Evolutionary conservation across 176 grass and related monocot genomes (phyloP).

Genomic region (Avena insularis): DNA sequence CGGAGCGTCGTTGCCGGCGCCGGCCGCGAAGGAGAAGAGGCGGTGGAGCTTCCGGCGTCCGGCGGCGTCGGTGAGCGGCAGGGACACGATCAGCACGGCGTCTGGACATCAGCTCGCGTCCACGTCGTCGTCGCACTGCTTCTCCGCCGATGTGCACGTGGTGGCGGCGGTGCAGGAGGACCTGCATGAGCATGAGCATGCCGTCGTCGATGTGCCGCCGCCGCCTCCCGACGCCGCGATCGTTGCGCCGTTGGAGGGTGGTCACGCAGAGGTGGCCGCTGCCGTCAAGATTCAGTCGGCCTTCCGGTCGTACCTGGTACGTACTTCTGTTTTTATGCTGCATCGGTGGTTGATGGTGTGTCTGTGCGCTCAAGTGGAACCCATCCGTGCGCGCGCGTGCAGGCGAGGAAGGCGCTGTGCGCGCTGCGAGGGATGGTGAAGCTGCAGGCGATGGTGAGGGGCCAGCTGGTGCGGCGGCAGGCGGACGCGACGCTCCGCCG

Average conservation of each 20-base stretch:
- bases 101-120: conserved; percentile 31
- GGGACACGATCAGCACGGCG: conserved; percentile 1
- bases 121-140: conserved; percentile 50
- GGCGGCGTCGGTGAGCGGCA: conserved; percentile 16
- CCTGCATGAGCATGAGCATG: conserved; percentile 2
- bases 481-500: conserved; percentile 62
- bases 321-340: neutral
- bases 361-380: neutral
- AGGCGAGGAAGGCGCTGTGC: conserved; percentile 82
- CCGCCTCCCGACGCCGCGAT: neutral
- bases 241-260: neutral
- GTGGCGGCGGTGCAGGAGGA: conserved; percentile 26
- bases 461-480: conserved; percentile 70
- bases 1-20: conserved; percentile 13
- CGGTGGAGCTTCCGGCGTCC: conserved; percentile 77
- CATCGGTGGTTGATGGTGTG: no score
- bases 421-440: conserved; percentile 75
- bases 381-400: conserved; percentile 1
- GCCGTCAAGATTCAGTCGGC: conserved; percentile 67
- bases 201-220: neutral
- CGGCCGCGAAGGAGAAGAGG: conserved; percentile 54
- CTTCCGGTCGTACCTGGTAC: conserved; percentile 72
- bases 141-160: conserved; percentile 44
- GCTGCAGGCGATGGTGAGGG: conserved; percentile 78
- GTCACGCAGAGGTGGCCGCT: conserved; percentile 24